Base-by-base conservation (phyloP, 2,329 filamentous ascomycete species). In the Dothistroma septosporum region DNA sequence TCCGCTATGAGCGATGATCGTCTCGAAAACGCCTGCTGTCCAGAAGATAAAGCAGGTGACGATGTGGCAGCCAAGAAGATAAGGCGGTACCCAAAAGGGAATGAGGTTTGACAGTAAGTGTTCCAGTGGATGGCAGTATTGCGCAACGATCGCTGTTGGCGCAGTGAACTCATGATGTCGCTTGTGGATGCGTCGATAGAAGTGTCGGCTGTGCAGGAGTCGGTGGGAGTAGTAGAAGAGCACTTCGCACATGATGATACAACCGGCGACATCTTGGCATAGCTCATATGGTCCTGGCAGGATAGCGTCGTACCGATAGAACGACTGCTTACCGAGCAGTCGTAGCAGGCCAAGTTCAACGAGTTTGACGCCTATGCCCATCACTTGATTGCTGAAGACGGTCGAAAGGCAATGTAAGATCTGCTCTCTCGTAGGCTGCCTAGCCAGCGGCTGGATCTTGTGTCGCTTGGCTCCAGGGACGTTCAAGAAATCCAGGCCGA, bases 141-240 rank as follows among this genome's bases (percentile, higher is more conserved):
- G 58, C 6, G 58, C 58, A 22, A 44, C 44, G 7, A 59, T 14
- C 6, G 50, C 52, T 31, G 52, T 50, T 8, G 58, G 58, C 3
- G 58, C 58, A n/a, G 58, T 47, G 44, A 59, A 59, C n/a, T 55
- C 24, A 37, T 59, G 57, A 19, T 59, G 57, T 21, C 54, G 24
- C 41, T 59, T 59, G 57, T 59, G 58, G 44, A 59, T 47, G 28
- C 33, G 28, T 6, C 44, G 52, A 37, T 59, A 59, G 50, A 59
- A 46, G 32, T 33, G 12, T 8, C 37, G 49, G 12, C 24, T 37
- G 14, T 59, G 57, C 50, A 59, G 57, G n/a, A 59, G 28, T 2
- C 58, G 50, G 14, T 59, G 58, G 9, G 58, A 47, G 32, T 47
- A 50, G 53, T 54, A 59, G 52, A 59, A 59, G 16, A 59, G 41